Conservation (phyloP, 106 monocot species). For the Dendrobium officinale region DNA sequence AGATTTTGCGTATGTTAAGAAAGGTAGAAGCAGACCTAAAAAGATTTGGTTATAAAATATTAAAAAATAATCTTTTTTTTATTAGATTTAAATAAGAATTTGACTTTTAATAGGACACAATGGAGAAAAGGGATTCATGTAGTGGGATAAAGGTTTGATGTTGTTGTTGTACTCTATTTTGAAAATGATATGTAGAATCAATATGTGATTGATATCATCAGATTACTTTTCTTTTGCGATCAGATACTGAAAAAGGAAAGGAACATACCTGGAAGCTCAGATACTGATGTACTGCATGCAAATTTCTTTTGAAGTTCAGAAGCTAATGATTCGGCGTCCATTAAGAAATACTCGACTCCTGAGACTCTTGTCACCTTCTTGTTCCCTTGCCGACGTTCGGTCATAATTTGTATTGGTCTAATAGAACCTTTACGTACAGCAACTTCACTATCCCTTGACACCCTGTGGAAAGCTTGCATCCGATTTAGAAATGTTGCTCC, state of each 20-base stretch:
- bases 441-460: constrained; percentile 57
- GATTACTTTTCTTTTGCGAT: no score
- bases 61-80: no score
- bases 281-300: constrained; percentile 89
- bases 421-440: constrained; percentile 71
- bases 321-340: constrained; percentile 78
- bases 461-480: constrained; percentile 76
- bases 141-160: no score
- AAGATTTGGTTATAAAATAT: no score
- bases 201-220: no score
- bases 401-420: constrained; percentile 71
- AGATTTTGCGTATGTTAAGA: no score
- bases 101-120: no score
- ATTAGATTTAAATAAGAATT: no score
- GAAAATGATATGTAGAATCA: no score
- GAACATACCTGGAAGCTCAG: constrained; percentile 85
- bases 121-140: no score
- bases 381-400: constrained; percentile 89
- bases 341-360: constrained; percentile 76
- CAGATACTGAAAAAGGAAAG: not conserved
- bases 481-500: constrained; percentile 70
- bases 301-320: constrained; percentile 97
- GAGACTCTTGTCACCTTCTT: constrained; percentile 92
- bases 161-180: no score
- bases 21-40: no score